Conservation (phyloP, 495 filamentous ascomycete genomes). For the Podospora tetraspora region DNA sequence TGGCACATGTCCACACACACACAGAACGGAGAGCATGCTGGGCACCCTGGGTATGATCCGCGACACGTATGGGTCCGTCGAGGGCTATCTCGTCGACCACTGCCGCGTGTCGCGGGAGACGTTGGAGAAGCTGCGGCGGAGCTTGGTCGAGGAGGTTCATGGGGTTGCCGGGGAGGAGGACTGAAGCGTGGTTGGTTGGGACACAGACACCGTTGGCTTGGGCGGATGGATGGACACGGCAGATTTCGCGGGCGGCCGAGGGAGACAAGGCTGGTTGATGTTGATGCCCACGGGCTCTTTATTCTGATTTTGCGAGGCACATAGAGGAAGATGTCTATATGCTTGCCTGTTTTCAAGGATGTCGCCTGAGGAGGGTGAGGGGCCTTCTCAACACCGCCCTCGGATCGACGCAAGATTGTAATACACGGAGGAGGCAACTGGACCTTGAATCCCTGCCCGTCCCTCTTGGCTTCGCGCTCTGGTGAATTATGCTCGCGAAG, state of each 20-base stretch:
- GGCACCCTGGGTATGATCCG: constrained; percentile 46
- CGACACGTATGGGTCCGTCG: constrained; percentile 51
- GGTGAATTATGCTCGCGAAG: background rate
- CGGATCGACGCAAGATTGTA: background rate
- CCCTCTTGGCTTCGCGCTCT: background rate
- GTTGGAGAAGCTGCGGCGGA: constrained; percentile 44
- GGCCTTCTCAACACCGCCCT: background rate
- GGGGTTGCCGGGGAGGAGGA: constrained; percentile 20
- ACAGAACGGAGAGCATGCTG: constrained; percentile 52
- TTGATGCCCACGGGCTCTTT: background rate
- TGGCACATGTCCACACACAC: background rate
- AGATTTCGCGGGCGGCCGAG: background rate
- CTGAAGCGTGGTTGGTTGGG: background rate
- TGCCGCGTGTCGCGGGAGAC: constrained; percentile 48
- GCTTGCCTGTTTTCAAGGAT: background rate
- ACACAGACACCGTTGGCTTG: background rate
- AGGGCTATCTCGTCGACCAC: constrained; percentile 49
- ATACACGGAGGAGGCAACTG: constrained; percentile 5
- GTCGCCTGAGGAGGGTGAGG: background rate
- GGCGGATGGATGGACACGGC: background rate
- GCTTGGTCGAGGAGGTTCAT: constrained; percentile 37
- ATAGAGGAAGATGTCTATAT: background rate
- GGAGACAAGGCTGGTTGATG: background rate
- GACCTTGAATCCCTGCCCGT: background rate
- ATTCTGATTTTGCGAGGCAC: background rate